Base-by-base conservation (phyloP, 176 grass and related monocot species). In the Olyra latifolia region DNA sequence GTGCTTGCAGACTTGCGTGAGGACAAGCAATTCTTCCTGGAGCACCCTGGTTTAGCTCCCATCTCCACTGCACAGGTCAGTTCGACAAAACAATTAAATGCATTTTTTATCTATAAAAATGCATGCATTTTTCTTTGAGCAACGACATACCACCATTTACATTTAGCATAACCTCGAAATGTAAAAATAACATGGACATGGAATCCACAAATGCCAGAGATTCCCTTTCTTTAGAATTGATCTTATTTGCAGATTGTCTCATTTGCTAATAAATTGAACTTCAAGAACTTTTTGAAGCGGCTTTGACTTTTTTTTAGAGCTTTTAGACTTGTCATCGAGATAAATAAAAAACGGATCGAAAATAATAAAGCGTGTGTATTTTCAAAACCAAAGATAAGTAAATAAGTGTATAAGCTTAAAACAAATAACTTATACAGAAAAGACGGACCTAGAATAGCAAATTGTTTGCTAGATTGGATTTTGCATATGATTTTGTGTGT, bases 21-120 rank as follows among this genome's bases (percentile, higher is more conserved):
- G 22, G 91, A 93, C 87, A 89, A 87, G 58, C 87, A 93, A n/a
- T 93, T 87, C 76, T 87, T 93, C 75, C 69, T 89, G 52, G 91
- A 93, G 42, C 91, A 93, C 82, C 91, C 87, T 6, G 87, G 91
- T 23, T 62, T 87, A 44, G 79, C 83, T 25, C 91, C 87, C 35
- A 93, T 89, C 50, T 87, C 91, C 52, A 68, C 87, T 53, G 61
- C 82, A 11, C 91, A 93, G 91, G 91, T 67, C 79, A 80, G 78
- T 71, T 58, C 68, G n/a, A 15, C 58, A 52, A 53, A 42, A 27
- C 27, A 8, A 29, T 17, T 1, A 62, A 3, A 11, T 12, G 10
- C 4, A 25, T 58, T 58, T 24, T 24, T 58, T 35, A 35, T 35
- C 5, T 45, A 52, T 42, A 42, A 27, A 8, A 29, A 4, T 4